Percentiles rank a stretch among this genome's conserved stretches.
These are phyloP conservation scores for Sugiyamaella mastotermitis DNA, from an alignment of 805 yeast genomes.

Conservation along the genomic window DNA sequence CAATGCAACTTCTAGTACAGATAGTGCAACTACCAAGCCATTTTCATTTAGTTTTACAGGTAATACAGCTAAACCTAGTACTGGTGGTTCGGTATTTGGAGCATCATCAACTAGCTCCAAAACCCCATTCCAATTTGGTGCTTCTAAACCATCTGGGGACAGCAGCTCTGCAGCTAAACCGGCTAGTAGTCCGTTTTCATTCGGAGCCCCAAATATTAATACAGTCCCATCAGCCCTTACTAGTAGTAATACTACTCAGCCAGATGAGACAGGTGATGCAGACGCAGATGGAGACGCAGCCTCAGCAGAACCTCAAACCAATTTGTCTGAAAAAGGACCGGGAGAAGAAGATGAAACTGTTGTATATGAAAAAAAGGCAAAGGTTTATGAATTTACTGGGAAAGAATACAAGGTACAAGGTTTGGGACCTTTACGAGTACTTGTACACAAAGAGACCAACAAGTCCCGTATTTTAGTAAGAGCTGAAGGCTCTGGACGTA, in stretches of 20 bases:
- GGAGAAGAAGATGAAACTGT: slow-evolving; percentile 83
- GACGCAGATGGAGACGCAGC: slow-evolving; percentile 36
- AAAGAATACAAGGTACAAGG: slow-evolving; percentile 43
- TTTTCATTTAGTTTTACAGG: not conserved
- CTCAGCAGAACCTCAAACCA: slow-evolving; percentile 37
- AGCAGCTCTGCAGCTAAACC: not conserved
- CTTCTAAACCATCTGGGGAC: not conserved
- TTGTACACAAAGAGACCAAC: slow-evolving; percentile 52
- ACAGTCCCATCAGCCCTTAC: not conserved
- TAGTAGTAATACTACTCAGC: not conserved
- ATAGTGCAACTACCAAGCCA: not conserved
- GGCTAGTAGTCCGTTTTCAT: slow-evolving; percentile 1
- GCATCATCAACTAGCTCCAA: not conserved
- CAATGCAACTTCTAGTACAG: no score
- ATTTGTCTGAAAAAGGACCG: slow-evolving; percentile 52
- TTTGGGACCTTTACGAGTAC: slow-evolving; percentile 73
- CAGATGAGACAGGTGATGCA: slow-evolving; percentile 7
- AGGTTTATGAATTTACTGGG: slow-evolving; percentile 55
- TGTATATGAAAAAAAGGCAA: slow-evolving; percentile 60
- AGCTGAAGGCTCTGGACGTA: slow-evolving; percentile 83
- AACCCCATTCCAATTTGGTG: not conserved
- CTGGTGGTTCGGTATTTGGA: no score
- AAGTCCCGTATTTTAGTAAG: slow-evolving; percentile 72
- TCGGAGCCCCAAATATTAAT: slow-evolving; percentile 4
- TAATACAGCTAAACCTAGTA: no score